These are phyloP conservation scores for Papiliotrema terrestris DNA, from an alignment of 1,284 basidiomycete species.

Conservation along the genomic window DNA sequence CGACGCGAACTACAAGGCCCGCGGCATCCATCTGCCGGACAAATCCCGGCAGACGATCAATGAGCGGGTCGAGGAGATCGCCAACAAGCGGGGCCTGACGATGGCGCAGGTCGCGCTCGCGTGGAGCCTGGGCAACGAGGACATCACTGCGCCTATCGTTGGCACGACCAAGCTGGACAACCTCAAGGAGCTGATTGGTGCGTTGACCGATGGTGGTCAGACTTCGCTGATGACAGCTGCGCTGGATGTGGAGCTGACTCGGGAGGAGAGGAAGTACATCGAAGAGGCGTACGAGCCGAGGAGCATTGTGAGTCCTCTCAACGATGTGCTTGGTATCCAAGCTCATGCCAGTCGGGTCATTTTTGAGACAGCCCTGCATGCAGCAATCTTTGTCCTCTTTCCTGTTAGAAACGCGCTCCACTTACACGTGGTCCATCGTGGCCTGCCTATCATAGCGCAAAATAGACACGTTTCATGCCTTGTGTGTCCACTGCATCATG, in stretches of 20 bases:
- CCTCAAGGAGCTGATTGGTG: conserved; percentile 37
- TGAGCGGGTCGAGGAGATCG: conserved; percentile 55
- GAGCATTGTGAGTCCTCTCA: not conserved
- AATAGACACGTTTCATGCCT: too few species aligned
- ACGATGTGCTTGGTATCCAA: too few species aligned
- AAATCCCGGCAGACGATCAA: conserved; percentile 33
- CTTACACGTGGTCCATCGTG: too few species aligned
- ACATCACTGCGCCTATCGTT: conserved; percentile 42
- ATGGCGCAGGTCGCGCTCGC: conserved; percentile 61
- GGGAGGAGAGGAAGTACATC: conserved; percentile 57
- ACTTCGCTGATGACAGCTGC: conserved; percentile 42
- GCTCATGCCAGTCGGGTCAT: too few species aligned
- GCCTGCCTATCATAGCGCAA: too few species aligned
- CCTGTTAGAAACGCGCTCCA: too few species aligned
- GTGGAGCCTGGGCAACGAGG: conserved; percentile 51
- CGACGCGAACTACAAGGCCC: conserved; percentile 17
- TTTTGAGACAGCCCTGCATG: too few species aligned
- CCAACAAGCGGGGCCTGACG: conserved; percentile 54
- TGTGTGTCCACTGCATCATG: too few species aligned
- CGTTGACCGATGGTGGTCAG: not conserved
- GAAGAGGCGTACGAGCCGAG: conserved; percentile 51
- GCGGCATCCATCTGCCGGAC: conserved; percentile 16
- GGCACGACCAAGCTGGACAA: conserved; percentile 38
- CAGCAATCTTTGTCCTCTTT: too few species aligned
- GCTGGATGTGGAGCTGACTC: conserved; percentile 52